phyloP scores from a whole-genome alignment of 2,329 filamentous ascomycete species.

The Cladosporium velox region DNA sequence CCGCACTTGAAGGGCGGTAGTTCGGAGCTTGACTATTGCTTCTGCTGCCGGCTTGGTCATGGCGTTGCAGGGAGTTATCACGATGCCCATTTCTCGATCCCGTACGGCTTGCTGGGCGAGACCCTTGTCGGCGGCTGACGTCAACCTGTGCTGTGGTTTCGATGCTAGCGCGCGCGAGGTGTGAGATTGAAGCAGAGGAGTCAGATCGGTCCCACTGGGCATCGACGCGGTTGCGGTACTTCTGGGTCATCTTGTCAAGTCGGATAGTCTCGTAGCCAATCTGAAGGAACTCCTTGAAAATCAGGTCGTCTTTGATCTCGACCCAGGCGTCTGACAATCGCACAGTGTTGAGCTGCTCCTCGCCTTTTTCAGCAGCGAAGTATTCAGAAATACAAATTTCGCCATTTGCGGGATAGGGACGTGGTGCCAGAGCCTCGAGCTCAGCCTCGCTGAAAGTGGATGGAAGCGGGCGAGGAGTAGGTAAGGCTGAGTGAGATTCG shows the following conservation, averaged over 20 bases:
- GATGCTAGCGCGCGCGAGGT: constrained; percentile 10
- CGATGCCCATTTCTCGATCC: constrained; percentile 22
- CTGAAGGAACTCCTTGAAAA: constrained; percentile 50
- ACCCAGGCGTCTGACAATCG: constrained; percentile 54
- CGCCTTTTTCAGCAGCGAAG: constrained; percentile 45
- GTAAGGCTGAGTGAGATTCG: constrained; percentile 47
- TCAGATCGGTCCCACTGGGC: constrained; percentile 23
- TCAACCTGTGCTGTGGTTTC: constrained; percentile 3
- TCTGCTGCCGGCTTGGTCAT: neutral
- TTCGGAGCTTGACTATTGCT: constrained; percentile 15
- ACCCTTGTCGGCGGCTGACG: neutral
- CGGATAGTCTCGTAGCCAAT: constrained; percentile 46
- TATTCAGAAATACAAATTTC: constrained; percentile 54
- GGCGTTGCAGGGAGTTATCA: constrained; percentile 20
- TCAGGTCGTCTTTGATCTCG: constrained; percentile 51
- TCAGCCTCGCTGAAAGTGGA: constrained; percentile 48
- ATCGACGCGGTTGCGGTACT: constrained; percentile 30
- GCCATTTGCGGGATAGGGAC: constrained; percentile 40
- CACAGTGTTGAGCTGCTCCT: constrained; percentile 50
- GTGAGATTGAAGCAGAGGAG: constrained; percentile 15
- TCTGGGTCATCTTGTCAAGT: constrained; percentile 41
- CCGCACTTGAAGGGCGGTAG: constrained; percentile 15
- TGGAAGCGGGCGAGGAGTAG: constrained; percentile 46
- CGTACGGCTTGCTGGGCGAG: constrained; percentile 5
- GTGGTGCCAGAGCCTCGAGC: constrained; percentile 44